Evolutionary conservation across 192 early-diverging fungal species (phyloP), one percentile per base, ranked within the genome.

Genomic region (Linnemannia hyalina): DNA sequence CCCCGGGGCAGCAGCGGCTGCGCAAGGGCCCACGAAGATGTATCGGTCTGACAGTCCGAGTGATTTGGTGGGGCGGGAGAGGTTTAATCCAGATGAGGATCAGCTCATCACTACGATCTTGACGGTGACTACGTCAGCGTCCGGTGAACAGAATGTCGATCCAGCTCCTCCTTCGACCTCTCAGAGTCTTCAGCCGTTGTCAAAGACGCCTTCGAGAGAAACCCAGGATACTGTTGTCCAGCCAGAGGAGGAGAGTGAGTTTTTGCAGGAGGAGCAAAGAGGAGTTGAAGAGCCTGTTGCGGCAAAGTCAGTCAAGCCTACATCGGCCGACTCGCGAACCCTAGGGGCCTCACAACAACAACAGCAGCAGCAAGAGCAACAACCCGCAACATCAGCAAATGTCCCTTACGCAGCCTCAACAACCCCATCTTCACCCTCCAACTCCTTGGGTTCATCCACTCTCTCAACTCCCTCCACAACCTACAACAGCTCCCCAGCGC

Each of bases 11-110:
- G 44, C 44, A 11, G 44, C 13, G 10, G 13, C 15, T 15, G 38
- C 63, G 2, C 47, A 35, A 3, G 18, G 54, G 16, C 29, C 75
- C 35, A 18, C 52, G 7, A 81, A 77, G 68, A 54, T 80, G 20
- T 72, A 26, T 32, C 75, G 74, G 8, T 80, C 84, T 1, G 76
- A 77, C 1, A 86, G 84, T 23, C 75, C 80, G 18, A 86, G 84
- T 63, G 84, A 81, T 38, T 46, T 77, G 5, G 80, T 86, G 22
- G 80, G 80, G 13, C 84, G 74, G 49, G 47, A 86, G 3, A 54
- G 84, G 40, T 81, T 86, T 68, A 86, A 86, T 41, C 83, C 83
- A 1, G 84, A 86, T 6, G 84, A 86, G 54, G 84, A 86, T 41
- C 75, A 80, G 5, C 76, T 86, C 18, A 78, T 81, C 46, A 81